Percentiles rank a stretch among this genome's conserved stretches.
phyloP scores from a whole-genome alignment of 2,329 filamentous ascomycete genomes.

The Diaporthe destruens region DNA sequence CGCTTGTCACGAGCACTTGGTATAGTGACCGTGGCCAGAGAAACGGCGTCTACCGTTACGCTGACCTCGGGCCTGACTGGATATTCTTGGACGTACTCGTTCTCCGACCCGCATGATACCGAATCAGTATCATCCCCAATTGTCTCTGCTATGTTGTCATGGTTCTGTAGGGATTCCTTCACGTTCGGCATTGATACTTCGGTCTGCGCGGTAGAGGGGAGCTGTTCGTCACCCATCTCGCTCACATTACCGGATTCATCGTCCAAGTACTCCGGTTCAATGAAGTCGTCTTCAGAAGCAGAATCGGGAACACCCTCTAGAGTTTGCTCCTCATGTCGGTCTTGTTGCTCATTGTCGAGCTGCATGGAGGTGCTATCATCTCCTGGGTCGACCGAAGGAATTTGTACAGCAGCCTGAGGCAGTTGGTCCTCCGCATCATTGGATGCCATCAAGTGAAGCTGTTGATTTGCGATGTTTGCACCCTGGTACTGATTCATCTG shows the following conservation, averaged over 20 bases:
- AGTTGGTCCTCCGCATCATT: conserved; percentile 8
- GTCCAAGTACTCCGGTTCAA: conserved; percentile 22
- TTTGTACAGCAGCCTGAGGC: conserved; percentile 9
- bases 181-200: neutral
- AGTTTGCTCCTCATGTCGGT: conserved; percentile 1
- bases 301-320: neutral
- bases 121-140: neutral
- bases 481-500: conserved; percentile 30
- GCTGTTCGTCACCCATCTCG: conserved; percentile 11
- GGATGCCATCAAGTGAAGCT: conserved; percentile 10
- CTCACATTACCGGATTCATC: conserved; percentile 19
- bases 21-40: neutral
- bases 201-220: neutral
- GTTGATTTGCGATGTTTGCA: conserved; percentile 19
- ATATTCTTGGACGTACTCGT: neutral
- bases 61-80: neutral
- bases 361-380: neutral
- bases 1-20: neutral
- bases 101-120: neutral
- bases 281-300: conserved; percentile 16
- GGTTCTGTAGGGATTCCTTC: neutral
- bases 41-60: neutral
- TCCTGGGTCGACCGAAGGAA: neutral
- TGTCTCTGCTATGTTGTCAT: neutral
- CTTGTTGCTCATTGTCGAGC: neutral